Evolutionary conservation across 164 flowering plant genomes (phyloP).

Genomic region (Malania oleifera): DNA sequence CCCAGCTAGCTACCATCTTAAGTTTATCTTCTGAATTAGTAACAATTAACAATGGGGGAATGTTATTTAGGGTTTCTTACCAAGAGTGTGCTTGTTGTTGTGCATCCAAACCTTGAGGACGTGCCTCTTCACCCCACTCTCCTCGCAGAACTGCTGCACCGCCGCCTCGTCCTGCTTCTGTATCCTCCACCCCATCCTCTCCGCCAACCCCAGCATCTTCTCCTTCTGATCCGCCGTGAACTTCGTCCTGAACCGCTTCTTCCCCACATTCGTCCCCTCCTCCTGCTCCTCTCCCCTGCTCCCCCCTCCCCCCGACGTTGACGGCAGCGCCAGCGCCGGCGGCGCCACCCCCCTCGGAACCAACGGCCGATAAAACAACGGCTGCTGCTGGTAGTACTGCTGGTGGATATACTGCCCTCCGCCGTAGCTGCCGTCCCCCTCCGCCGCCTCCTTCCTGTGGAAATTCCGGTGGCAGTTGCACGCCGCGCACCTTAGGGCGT

Average conservation of each 20-base stretch:
- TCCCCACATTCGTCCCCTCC: conserved; percentile 32
- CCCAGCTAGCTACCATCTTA: too few relatives aligned
- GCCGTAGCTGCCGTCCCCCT: conserved; percentile 5
- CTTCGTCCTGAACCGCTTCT: conserved; percentile 50
- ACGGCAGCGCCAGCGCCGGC: conserved; percentile 47
- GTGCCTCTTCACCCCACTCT: conserved; percentile 42
- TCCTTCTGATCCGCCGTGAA: conserved; percentile 55
- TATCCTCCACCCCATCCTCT: conserved; percentile 55
- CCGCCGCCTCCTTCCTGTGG: conserved; percentile 49
- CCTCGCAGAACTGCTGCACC: conserved; percentile 51
- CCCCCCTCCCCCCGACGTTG: conserved; percentile 46
- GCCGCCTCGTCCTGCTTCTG: conserved; percentile 50
- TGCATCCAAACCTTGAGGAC: conserved; percentile 73
- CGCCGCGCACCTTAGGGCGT: conserved; percentile 68
- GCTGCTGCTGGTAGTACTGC: conserved; percentile 21
- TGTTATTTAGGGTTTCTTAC: conserved; percentile 36
- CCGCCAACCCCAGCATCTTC: conserved; percentile 49
- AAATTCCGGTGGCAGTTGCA: conserved; percentile 76
- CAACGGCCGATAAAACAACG: conserved; percentile 33
- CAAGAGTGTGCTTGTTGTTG: conserved; percentile 61
- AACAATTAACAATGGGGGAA: too few relatives aligned
- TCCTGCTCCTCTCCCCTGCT: conserved; percentile 35
- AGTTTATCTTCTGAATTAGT: too few relatives aligned
- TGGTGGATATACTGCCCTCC: conserved; percentile 9
- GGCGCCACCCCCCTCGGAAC: conserved; percentile 36